phyloP scores from a whole-genome alignment of 1,139 yeast species.

The Kurtzmaniella natalensis region DNA sequence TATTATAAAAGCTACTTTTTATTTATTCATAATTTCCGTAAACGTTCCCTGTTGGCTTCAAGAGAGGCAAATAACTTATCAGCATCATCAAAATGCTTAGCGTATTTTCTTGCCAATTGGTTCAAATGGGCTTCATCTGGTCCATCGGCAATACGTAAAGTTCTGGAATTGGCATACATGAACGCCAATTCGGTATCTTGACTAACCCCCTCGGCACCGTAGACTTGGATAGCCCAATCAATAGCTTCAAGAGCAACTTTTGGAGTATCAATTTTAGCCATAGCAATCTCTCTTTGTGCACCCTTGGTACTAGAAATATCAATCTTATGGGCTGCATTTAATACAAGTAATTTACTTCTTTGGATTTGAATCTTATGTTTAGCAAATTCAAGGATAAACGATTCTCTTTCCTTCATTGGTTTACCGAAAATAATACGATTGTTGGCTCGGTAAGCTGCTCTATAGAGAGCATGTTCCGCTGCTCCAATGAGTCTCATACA shows the following conservation, averaged over 20 bases:
- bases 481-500: slow-evolving; percentile 69
- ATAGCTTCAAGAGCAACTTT: slow-evolving; percentile 48
- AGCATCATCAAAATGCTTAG: slow-evolving; percentile 28
- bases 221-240: slow-evolving; percentile 68
- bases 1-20: neutral
- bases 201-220: slow-evolving; percentile 66
- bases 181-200: slow-evolving; percentile 62
- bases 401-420: slow-evolving; percentile 50
- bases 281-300: slow-evolving; percentile 58
- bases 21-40: slow-evolving; percentile 23
- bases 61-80: slow-evolving; percentile 30
- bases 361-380: slow-evolving; percentile 56
- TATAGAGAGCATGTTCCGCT: slow-evolving; percentile 57
- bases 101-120: slow-evolving; percentile 52
- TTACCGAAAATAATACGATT: slow-evolving; percentile 55
- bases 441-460: slow-evolving; percentile 53
- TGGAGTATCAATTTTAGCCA: slow-evolving; percentile 69
- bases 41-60: slow-evolving; percentile 17
- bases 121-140: slow-evolving; percentile 71
- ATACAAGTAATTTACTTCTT: slow-evolving; percentile 53
- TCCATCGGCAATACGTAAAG: slow-evolving; percentile 68
- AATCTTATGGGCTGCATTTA: slow-evolving; percentile 63
- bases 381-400: slow-evolving; percentile 50
- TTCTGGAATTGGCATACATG: slow-evolving; percentile 53
- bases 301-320: slow-evolving; percentile 53